Evolutionary conservation across 768 basidiomycete genomes (phyloP), one percentile per base, ranked within the genome.

Genomic region (Lactifluus volemus): DNA sequence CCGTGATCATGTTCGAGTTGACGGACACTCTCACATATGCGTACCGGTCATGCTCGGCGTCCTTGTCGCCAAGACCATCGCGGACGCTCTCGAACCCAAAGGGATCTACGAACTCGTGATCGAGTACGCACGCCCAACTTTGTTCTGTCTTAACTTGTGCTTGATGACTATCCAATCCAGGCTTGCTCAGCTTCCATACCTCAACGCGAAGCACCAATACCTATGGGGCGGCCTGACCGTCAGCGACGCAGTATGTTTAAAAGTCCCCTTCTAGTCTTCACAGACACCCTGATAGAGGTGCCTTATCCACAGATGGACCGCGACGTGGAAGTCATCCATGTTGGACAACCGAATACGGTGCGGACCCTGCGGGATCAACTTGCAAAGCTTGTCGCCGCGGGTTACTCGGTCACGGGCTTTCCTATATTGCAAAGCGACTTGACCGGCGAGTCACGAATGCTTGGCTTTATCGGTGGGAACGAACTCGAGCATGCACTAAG

Each of bases 71-170:
- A 96, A 95, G 76, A 92, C 90, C 0, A 83, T 92, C 0, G 92
- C 92, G 8, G 92, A 95, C 70, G 84, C 85, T 1, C 71, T 97
- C 58, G 89, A 95, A 70, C 90, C 90, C 2, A 92, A 94, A 69
- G 94, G 94, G 9, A 98, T 99, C 58, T 99, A 98, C 70, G 97
- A 99, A 72, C 82, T 98, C 41, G 92, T 92, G 59, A 98, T 98
- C 58, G 92, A 94, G 77, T 86, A 58, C 47, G 78, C 68, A 30
- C 5, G 2, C 5, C 9, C 32, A 34, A 34, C 9, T 34, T 44
- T 17, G 39, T 60, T 45, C 10, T 50, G 11, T 8, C 19, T 2
- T 5, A 34, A 5, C 8, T 8, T 63, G 48, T 61, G 17, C 34
- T 25, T 32, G 9, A 61, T 34, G 14, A 54, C 39, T 54, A 44